Conservation (phyloP, 257 asterid genomes). For the Nicotiana tomentosiformis region DNA sequence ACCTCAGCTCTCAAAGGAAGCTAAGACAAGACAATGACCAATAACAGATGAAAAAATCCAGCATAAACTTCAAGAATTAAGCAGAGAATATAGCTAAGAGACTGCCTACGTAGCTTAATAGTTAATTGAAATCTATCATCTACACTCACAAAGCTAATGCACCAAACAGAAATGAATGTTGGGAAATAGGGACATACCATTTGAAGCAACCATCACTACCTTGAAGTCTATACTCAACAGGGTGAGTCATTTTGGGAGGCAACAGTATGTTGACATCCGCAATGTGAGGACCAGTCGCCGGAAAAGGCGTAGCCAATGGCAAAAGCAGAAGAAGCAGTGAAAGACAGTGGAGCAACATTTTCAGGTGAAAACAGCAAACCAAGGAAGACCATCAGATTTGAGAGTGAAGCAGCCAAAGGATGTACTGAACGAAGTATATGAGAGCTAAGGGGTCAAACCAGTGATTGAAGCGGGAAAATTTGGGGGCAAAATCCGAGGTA, state of each 20-base stretch:
- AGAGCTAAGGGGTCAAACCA: neutral
- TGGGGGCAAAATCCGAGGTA: neutral
- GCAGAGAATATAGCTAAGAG: neutral
- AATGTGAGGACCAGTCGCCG: slow-evolving; percentile 70
- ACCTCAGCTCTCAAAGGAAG: neutral
- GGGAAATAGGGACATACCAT: slow-evolving; percentile 37
- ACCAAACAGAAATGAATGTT: neutral
- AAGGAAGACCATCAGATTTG: neutral
- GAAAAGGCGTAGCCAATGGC: neutral
- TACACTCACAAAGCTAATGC: neutral
- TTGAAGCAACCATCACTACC: slow-evolving; percentile 97
- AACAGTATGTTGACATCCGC: slow-evolving; percentile 82
- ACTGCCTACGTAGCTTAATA: too few species aligned
- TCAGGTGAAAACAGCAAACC: neutral
- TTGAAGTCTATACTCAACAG: slow-evolving; percentile 84
- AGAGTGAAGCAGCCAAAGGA: neutral
- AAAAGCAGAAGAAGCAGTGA: neutral
- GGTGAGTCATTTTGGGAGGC: slow-evolving; percentile 92
- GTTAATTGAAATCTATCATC: neutral
- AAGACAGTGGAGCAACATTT: neutral
- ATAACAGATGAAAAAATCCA: neutral
- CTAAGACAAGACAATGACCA: neutral
- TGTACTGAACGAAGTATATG: neutral
- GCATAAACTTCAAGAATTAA: neutral
- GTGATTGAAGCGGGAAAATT: neutral